Conservation (phyloP, 345 rosid species). For the Acer yangbiense region DNA sequence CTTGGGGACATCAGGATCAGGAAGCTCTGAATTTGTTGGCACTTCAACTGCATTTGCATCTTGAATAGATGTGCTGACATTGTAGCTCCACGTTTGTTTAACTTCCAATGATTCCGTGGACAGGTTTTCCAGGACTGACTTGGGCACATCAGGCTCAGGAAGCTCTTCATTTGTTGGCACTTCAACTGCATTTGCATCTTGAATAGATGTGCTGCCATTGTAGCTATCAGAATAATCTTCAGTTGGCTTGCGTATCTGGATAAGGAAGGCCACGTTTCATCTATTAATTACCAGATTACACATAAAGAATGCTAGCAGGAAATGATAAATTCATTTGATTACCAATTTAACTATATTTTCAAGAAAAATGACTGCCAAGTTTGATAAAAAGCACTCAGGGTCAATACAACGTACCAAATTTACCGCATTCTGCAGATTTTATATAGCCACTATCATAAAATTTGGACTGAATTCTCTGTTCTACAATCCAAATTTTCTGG, state of each 20-base stretch:
- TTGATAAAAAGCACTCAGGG: neutral
- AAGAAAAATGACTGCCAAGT: neutral
- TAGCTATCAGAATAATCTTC: constrained; percentile 66
- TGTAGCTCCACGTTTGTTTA: constrained; percentile 33
- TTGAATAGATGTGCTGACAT: constrained; percentile 19
- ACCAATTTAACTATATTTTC: constrained; percentile 31
- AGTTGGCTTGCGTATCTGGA: constrained; percentile 62
- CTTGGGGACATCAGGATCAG: constrained; percentile 28
- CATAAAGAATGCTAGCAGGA: neutral
- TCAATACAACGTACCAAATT: neutral
- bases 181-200: neutral
- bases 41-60: neutral
- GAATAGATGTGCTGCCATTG: constrained; percentile 22
- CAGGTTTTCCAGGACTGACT: constrained; percentile 20
- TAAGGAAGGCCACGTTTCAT: constrained; percentile 1
- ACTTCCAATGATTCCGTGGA: constrained; percentile 25
- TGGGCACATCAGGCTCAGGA: constrained; percentile 28
- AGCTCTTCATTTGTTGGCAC: constrained; percentile 17
- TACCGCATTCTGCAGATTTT: neutral
- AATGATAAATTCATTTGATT: neutral
- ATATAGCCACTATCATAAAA: neutral
- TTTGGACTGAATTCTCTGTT: neutral
- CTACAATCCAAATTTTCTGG: neutral
- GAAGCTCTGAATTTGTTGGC: constrained; percentile 18
- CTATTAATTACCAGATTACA: neutral